Conservation (phyloP, 495 filamentous ascomycete genomes). For the Monascus purpureus region DNA sequence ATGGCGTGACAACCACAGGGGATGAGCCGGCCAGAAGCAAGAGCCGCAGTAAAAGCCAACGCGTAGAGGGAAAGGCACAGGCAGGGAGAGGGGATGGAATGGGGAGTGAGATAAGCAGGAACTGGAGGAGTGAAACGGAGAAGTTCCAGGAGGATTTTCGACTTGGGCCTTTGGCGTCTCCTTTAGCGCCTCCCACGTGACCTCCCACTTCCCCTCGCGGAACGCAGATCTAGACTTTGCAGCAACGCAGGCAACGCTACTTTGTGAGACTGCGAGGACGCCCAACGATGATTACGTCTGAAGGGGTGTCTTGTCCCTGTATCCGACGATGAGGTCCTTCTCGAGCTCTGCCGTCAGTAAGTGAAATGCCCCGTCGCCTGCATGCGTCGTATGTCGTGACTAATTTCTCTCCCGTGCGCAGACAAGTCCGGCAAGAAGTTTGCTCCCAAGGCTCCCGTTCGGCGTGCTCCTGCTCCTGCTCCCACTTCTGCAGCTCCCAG, state of each 20-base stretch:
- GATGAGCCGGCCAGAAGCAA: slow-evolving; percentile 22
- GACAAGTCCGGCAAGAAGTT: slow-evolving; percentile 44
- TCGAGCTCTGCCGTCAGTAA: slow-evolving; percentile 46
- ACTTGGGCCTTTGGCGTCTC: slow-evolving; percentile 18
- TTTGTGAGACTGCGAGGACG: no score
- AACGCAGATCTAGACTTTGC: slow-evolving; percentile 8
- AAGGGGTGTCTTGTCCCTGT: no score
- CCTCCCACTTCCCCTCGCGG: slow-evolving; percentile 16
- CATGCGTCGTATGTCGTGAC: background rate
- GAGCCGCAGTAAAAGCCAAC: slow-evolving; percentile 17
- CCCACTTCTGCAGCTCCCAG: slow-evolving; percentile 17
- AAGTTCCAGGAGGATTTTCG: slow-evolving; percentile 27
- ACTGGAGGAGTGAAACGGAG: slow-evolving; percentile 8
- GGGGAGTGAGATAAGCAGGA: slow-evolving; percentile 17
- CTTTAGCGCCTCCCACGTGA: slow-evolving; percentile 26
- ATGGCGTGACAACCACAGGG: slow-evolving; percentile 26
- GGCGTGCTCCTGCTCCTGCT: slow-evolving; percentile 23
- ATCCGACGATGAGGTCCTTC: slow-evolving; percentile 35
- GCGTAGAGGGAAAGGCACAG: slow-evolving; percentile 13
- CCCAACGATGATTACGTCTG: no score
- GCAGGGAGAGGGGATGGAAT: slow-evolving; percentile 11
- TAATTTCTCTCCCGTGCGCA: slow-evolving; percentile 6
- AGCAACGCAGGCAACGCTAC: no score
- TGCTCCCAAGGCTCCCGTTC: slow-evolving; percentile 36
- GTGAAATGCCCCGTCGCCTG: slow-evolving; percentile 5